phyloP scores from a whole-genome alignment of 495 filamentous ascomycete species.

The Aspergillus sparsus region DNA sequence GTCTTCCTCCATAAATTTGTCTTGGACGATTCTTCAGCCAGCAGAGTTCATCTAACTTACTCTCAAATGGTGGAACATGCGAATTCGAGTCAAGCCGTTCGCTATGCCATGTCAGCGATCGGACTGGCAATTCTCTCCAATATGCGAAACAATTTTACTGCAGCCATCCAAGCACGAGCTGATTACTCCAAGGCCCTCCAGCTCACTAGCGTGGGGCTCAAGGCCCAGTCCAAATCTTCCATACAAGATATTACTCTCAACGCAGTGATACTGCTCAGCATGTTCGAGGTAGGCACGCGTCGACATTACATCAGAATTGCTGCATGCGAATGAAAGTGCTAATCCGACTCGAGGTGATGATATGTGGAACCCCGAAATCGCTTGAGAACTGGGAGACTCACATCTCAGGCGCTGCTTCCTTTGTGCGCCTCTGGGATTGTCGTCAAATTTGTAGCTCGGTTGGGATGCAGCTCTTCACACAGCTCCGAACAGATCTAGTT shows the following conservation, averaged over 20 bases:
- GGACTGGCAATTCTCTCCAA: slow-evolving; percentile 14
- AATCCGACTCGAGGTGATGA: slow-evolving; percentile 3
- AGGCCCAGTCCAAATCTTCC: background rate
- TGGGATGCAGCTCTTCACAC: slow-evolving; percentile 16
- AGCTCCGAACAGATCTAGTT: slow-evolving; percentile 13
- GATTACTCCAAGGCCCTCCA: slow-evolving; percentile 12
- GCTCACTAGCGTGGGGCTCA: slow-evolving; percentile 7
- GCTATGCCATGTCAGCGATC: slow-evolving; percentile 4
- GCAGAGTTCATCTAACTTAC: slow-evolving; percentile 4
- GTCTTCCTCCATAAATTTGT: slow-evolving; percentile 15
- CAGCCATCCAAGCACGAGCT: slow-evolving; percentile 6
- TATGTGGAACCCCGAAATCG: slow-evolving; percentile 5
- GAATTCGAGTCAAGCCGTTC: slow-evolving; percentile 8
- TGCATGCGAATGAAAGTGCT: background rate
- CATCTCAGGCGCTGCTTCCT: slow-evolving; percentile 6
- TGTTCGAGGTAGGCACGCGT: slow-evolving; percentile 14
- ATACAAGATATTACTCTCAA: slow-evolving; percentile 8
- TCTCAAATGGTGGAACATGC: slow-evolving; percentile 10
- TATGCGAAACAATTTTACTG: background rate
- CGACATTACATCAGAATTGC: background rate
- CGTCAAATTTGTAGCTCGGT: background rate
- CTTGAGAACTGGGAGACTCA: slow-evolving; percentile 14
- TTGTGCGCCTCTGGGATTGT: slow-evolving; percentile 8
- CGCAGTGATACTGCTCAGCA: slow-evolving; percentile 12
- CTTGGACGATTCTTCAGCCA: background rate